Evolutionary conservation across 371 early-diverging fungal species (phyloP).

Genomic region (Basidiobolus meristosporus): DNA sequence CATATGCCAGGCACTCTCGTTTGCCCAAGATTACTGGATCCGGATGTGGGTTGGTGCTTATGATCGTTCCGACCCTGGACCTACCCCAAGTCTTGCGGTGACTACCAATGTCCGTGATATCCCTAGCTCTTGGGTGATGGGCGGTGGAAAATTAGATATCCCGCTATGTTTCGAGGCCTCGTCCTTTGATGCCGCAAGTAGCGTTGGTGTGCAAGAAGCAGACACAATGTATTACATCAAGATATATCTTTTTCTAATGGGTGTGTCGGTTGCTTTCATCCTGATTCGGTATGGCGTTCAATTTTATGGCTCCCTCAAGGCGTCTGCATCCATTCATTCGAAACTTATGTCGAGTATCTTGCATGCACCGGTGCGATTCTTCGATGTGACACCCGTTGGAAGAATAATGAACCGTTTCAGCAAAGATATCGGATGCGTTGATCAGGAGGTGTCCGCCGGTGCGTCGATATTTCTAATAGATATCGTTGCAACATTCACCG

Average conservation of each 20-base stretch:
- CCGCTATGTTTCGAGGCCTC: neutral
- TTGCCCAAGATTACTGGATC: constrained; percentile 18
- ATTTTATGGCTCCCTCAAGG: constrained; percentile 11
- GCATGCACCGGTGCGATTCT: constrained; percentile 53
- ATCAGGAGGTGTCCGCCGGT: constrained; percentile 28
- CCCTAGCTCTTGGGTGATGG: too few species aligned
- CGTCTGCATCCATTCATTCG: constrained; percentile 21
- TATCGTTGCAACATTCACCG: constrained; percentile 22
- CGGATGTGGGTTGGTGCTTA: constrained; percentile 5
- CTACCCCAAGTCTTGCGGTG: neutral
- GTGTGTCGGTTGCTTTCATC: neutral
- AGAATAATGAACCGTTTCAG: constrained; percentile 61
- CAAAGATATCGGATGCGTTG: constrained; percentile 58
- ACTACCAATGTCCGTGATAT: neutral
- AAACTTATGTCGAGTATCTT: constrained; percentile 25
- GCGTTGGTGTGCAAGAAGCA: neutral
- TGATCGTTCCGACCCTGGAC: neutral
- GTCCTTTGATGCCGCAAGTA: neutral
- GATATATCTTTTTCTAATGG: neutral
- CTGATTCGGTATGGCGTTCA: neutral
- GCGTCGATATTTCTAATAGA: constrained; percentile 30
- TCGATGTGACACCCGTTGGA: constrained; percentile 77
- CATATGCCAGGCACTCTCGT: constrained; percentile 16
- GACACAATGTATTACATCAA: neutral
- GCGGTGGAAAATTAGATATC: neutral